Percentiles rank a stretch among this genome's conserved stretches.
Evolutionary conservation across 768 basidiomycete genomes (phyloP).

Genomic region (Cubamyces sp.): DNA sequence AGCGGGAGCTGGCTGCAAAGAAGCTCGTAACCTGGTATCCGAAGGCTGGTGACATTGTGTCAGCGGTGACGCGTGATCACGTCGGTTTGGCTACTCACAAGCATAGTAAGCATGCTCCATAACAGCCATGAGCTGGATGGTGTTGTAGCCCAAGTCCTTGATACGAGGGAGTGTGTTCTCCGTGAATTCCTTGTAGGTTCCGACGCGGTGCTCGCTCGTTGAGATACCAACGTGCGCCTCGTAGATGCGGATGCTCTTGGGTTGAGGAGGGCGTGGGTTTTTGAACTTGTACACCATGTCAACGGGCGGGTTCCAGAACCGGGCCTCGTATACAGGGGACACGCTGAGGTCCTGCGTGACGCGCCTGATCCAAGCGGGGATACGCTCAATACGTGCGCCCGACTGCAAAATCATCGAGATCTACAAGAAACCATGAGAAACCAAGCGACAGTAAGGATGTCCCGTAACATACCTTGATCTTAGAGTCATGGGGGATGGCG

Average conservation of each 20-base stretch:
- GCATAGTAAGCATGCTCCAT: slow-evolving; percentile 99
- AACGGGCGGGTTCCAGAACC: slow-evolving; percentile 96
- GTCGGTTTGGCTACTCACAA: slow-evolving; percentile 55
- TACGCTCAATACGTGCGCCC: slow-evolving; percentile 83
- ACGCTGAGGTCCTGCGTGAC: slow-evolving; percentile 92
- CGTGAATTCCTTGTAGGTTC: slow-evolving; percentile 96
- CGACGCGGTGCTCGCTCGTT: slow-evolving; percentile 82
- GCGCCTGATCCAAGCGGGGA: slow-evolving; percentile 93
- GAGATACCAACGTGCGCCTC: slow-evolving; percentile 99
- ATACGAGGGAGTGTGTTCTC: slow-evolving; percentile 83
- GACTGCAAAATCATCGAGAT: slow-evolving; percentile 88
- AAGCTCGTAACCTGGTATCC: slow-evolving; percentile 98
- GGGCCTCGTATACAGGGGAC: slow-evolving; percentile 92
- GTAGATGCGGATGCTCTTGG: slow-evolving; percentile 78
- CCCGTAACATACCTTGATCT: slow-evolving; percentile 70
- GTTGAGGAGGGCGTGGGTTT: slow-evolving; percentile 69
- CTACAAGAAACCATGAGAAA: slow-evolving; percentile 42
- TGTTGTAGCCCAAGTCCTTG: slow-evolving; percentile 91
- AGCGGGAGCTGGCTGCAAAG: slow-evolving; percentile 97
- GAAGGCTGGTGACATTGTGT: slow-evolving; percentile 62
- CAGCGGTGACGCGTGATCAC: background rate
- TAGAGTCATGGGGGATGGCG: slow-evolving; percentile 92
- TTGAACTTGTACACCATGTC: slow-evolving; percentile 81
- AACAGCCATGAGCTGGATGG: slow-evolving; percentile 97
- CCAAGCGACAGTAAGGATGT: too few relatives aligned